A percentile compares a stretch with the other conserved stretches of the same genome.
Evolutionary conservation across 345 rosid genomes (phyloP).

Genomic region (Aquilaria yunnanensis): DNA sequence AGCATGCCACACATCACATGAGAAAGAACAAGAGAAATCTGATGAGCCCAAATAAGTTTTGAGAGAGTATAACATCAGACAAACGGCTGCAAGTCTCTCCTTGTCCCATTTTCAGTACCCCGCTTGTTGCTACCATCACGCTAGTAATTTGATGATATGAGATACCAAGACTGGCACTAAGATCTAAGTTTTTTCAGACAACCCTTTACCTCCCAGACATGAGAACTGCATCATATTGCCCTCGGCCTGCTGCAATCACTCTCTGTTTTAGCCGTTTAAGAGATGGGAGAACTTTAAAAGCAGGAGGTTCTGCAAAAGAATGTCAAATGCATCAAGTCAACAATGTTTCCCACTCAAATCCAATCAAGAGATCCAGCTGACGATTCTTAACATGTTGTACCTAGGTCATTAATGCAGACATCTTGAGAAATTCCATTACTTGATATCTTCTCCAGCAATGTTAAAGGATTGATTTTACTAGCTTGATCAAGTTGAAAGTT

Average conservation of each 20-base stretch:
- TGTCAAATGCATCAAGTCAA: slow-evolving; percentile 2
- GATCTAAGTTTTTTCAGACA: no score
- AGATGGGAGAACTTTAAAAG: slow-evolving; percentile 87
- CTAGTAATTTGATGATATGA: no score
- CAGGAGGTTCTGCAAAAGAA: slow-evolving; percentile 70
- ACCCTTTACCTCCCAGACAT: slow-evolving; percentile 88
- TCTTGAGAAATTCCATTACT: slow-evolving; percentile 72
- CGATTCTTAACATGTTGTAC: slow-evolving; percentile 31
- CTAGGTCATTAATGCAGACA: slow-evolving; percentile 87
- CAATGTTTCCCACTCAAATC: background rate
- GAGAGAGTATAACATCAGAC: no score
- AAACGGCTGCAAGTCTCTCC: no score
- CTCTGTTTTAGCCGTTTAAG: slow-evolving; percentile 82
- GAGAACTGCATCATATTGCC: slow-evolving; percentile 83
- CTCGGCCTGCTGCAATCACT: slow-evolving; percentile 69
- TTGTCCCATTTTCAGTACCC: no score
- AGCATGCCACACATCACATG: no score
- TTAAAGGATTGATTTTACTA: slow-evolving; percentile 63
- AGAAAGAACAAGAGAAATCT: no score
- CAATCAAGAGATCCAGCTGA: slow-evolving; percentile 3
- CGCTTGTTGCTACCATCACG: no score
- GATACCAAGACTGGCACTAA: no score
- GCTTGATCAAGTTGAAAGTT: slow-evolving; percentile 57
- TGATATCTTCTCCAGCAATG: slow-evolving; percentile 67
- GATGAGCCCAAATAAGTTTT: no score